Percentiles rank a stretch among this genome's conserved stretches.
These are phyloP conservation scores for Paratinospora sagittata DNA, from an alignment of 164 flowering plant genomes.

Conservation along the genomic window DNA sequence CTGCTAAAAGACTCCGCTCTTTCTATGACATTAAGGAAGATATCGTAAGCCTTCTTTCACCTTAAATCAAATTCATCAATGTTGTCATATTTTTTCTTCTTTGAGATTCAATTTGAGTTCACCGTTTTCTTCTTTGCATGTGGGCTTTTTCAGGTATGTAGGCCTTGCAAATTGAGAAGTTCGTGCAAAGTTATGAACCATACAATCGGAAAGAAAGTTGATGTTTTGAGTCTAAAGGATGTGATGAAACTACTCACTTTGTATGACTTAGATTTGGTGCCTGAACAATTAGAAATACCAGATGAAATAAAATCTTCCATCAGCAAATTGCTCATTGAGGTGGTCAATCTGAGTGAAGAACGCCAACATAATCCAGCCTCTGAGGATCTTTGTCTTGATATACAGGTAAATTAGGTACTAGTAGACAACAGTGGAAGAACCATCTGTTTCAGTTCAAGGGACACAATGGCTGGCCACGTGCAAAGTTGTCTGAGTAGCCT, in stretches of 20 bases:
- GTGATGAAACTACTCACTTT: slow-evolving; percentile 45
- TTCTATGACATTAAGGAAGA: slow-evolving; percentile 60
- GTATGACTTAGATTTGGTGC: slow-evolving; percentile 43
- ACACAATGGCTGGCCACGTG: background rate
- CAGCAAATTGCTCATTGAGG: slow-evolving; percentile 39
- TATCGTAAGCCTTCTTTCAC: slow-evolving; percentile 36
- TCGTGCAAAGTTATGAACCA: slow-evolving; percentile 61
- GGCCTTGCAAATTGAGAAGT: slow-evolving; percentile 42
- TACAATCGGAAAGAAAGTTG: slow-evolving; percentile 26
- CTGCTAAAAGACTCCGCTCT: slow-evolving; percentile 62
- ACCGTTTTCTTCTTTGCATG: slow-evolving; percentile 2
- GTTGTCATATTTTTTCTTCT: background rate
- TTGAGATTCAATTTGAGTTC: background rate
- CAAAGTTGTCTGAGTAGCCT: background rate
- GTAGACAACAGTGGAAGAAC: background rate
- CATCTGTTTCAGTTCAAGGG: background rate
- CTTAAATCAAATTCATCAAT: background rate
- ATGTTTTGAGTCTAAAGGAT: slow-evolving; percentile 35
- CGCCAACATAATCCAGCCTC: background rate
- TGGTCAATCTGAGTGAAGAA: slow-evolving; percentile 34
- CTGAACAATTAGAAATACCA: slow-evolving; percentile 36
- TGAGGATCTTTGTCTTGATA: background rate
- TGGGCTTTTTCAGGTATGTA: slow-evolving; percentile 57
- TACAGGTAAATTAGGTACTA: background rate
- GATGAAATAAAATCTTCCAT: slow-evolving; percentile 46